Base-by-base conservation (phyloP, 306 rosid genomes). In the Mimosa bimucronata region DNA sequence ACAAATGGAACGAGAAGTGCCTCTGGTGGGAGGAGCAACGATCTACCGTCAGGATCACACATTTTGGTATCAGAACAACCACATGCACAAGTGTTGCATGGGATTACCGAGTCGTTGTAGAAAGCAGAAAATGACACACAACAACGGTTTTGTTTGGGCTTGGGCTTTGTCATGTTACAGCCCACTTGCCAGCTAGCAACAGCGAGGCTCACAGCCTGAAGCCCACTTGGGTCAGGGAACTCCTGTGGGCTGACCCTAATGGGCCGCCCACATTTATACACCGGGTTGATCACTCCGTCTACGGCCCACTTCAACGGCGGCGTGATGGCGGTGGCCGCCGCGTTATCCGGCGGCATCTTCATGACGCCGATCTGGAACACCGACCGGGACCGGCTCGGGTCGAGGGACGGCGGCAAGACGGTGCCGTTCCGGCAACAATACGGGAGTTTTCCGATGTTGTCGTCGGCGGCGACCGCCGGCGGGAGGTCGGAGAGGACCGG, bases 31-130 rank as follows among this genome's bases (percentile, higher is more conserved):
- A 92, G 84, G 38, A 88, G 88, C 89, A 94, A 9, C 0, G 91
- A 78, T 0, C 28, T n/a, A 7, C 84, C 88, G 1, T 60, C 68
- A 1, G 87, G 50, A 34, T 80, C 85, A 52, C 98, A 94, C 4
- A 84, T 80, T 3, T 23, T 75, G 0, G 84, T 67, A 5, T 81
- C 81, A 0, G 6, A 10, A 26, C 98, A 94, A 0, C 98, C 97
- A 48, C 98, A 94, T 0, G 98, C 97, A 65, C 98, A 92, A 1
- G 98, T 94, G 77, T 82, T 86, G 77, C 98, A 94, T 0, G 97
- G 98, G 25, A 94, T 88, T 2, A 86, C 91, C 5, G 97, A 91
- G 66, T 86, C 91, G 9, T 85, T 92, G 78, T 89, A 92, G 77
- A 78, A 94, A 1, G 97, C 90, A 0, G 98, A 91, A 78, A 89